Percentiles rank a stretch among this genome's conserved stretches.
phyloP scores from a whole-genome alignment of 371 early-diverging fungal genomes.

The Parasitella parasitica region DNA sequence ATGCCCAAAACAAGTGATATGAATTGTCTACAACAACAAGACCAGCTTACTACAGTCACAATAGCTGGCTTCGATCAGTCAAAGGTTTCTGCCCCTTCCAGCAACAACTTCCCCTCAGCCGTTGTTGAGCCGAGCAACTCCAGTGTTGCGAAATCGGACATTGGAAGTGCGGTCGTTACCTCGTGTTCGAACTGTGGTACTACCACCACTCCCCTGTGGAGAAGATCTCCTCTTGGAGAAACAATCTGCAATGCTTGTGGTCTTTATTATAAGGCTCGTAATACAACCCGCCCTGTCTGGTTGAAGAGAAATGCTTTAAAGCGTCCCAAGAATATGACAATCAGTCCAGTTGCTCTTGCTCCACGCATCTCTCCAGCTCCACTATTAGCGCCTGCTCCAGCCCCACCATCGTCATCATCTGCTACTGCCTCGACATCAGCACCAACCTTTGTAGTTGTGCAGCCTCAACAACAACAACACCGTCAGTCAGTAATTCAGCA shows the following conservation, averaged over 20 bases:
- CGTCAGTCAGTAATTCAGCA: not conserved
- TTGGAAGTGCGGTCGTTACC: slow-evolving; percentile 50
- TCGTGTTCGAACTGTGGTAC: slow-evolving; percentile 89
- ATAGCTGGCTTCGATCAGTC: slow-evolving; percentile 47
- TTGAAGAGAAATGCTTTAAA: slow-evolving; percentile 63
- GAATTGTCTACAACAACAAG: slow-evolving; percentile 23
- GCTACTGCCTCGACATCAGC: not conserved
- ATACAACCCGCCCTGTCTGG: slow-evolving; percentile 79
- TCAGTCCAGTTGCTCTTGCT: slow-evolving; percentile 17
- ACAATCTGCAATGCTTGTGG: slow-evolving; percentile 93
- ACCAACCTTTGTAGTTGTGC: not conserved
- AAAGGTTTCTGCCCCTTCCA: slow-evolving; percentile 42
- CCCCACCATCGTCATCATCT: slow-evolving; percentile 4
- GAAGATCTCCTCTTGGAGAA: slow-evolving; percentile 81
- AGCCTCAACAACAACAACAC: not conserved
- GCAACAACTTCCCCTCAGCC: slow-evolving; percentile 27
- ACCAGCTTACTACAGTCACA: slow-evolving; percentile 36
- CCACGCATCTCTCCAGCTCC: slow-evolving; percentile 28
- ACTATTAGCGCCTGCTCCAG: slow-evolving; percentile 35
- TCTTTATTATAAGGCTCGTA: slow-evolving; percentile 82
- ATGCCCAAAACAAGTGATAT: slow-evolving; percentile 9
- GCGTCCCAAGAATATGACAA: slow-evolving; percentile 9
- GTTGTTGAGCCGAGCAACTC: slow-evolving; percentile 57
- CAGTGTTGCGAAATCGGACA: slow-evolving; percentile 58
- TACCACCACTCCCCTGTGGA: slow-evolving; percentile 91